phyloP scores from a whole-genome alignment of 2,329 filamentous ascomycete genomes.

The Cytospora schulzeri region DNA sequence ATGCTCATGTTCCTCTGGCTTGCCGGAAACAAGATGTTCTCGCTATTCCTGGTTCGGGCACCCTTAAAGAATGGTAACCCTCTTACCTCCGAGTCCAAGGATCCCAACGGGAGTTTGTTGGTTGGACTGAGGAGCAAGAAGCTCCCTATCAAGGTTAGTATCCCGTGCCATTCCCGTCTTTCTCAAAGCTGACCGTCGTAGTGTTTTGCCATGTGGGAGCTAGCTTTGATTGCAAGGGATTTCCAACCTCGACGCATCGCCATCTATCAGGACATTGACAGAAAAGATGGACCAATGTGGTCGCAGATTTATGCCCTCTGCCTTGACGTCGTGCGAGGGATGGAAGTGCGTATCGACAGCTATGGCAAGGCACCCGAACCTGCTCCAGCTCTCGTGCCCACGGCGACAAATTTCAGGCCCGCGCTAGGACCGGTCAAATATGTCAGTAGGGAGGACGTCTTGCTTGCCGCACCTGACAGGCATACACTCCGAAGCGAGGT shows the following conservation, averaged over 20 bases:
- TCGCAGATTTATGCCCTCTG: conserved; percentile 73
- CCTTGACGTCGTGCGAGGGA: conserved; percentile 66
- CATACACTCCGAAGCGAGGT: conserved; percentile 47
- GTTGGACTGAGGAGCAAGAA: conserved; percentile 85
- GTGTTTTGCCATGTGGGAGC: conserved; percentile 89
- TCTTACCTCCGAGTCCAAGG: conserved; percentile 81
- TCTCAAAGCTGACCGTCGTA: conserved; percentile 38
- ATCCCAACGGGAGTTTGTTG: conserved; percentile 87
- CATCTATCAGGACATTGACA: conserved; percentile 86
- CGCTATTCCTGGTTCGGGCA: conserved; percentile 75
- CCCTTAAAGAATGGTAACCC: conserved; percentile 85
- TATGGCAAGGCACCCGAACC: conserved; percentile 51
- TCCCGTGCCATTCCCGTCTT: neutral
- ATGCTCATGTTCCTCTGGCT: conserved; percentile 76
- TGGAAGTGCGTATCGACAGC: conserved; percentile 68
- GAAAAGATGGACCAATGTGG: conserved; percentile 78
- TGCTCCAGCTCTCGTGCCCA: conserved; percentile 37
- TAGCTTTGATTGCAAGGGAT: conserved; percentile 75
- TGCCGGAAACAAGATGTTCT: conserved; percentile 74
- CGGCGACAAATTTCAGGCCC: conserved; percentile 27
- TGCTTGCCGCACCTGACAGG: conserved; percentile 42
- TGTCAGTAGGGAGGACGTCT: conserved; percentile 43
- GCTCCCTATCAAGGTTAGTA: conserved; percentile 67
- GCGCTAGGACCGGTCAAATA: conserved; percentile 43
- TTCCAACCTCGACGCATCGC: conserved; percentile 75